Conservation (phyloP, 208 protist genomes). For the Leishmania guyanensis region DNA sequence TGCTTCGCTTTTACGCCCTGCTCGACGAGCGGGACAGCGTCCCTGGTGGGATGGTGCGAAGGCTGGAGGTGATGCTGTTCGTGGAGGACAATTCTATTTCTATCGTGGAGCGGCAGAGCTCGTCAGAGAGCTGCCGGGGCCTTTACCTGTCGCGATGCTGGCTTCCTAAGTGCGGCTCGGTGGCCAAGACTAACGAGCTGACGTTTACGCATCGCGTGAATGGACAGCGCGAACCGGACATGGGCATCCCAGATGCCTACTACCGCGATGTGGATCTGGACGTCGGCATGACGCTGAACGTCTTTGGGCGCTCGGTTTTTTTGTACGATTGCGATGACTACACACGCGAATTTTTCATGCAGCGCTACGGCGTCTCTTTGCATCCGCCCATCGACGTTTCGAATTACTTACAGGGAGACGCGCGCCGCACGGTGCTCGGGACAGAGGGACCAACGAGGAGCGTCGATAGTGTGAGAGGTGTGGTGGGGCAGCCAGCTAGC, state of each 20-base stretch:
- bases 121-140: constrained; percentile 88
- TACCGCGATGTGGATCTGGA: constrained; percentile 86
- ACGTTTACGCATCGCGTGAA: constrained; percentile 87
- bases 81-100: constrained; percentile 96
- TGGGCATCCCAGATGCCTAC: constrained; percentile 65
- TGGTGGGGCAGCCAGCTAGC: constrained; percentile 22
- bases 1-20: constrained; percentile 95
- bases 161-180: constrained; percentile 79
- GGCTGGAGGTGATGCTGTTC: constrained; percentile 94
- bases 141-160: constrained; percentile 87
- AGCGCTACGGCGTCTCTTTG: constrained; percentile 61
- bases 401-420: constrained; percentile 27
- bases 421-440: constrained; percentile 38
- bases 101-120: constrained; percentile 90
- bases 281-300: constrained; percentile 80
- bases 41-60: constrained; percentile 72
- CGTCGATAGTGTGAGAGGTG: constrained; percentile 29
- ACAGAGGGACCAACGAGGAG: constrained; percentile 32
- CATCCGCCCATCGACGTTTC: constrained; percentile 59
- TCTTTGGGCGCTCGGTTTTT: constrained; percentile 81
- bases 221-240: constrained; percentile 74
- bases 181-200: constrained; percentile 75
- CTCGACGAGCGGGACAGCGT: constrained; percentile 65
- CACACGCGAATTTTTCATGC: constrained; percentile 89
- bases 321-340: constrained; percentile 95